Evolutionary conservation across 139 green algal species (phyloP), one percentile per base, ranked within the genome.

Genomic region (Asterochloris erici): DNA sequence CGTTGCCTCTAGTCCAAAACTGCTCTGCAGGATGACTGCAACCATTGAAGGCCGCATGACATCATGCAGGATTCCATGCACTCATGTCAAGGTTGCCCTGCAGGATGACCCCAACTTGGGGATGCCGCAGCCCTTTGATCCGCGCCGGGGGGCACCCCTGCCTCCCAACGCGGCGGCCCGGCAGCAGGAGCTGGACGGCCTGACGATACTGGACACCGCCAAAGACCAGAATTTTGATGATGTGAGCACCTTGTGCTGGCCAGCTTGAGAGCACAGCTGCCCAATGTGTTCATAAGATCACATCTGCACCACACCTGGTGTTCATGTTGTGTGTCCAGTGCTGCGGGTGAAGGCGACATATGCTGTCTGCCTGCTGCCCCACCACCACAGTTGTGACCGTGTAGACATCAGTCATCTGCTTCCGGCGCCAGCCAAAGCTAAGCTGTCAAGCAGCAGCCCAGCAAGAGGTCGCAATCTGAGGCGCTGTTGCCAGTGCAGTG

Each of bases 211-310:
- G 15, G 88, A 95, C 79, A 91, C 86, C 12, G 82, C 85, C 26
- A 80, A 89, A 21, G 93, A 95, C 73, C 82, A 82, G 27, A 85
- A 90, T 10, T 97, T 95, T 84, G 90, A 95, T 63, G 86, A 91
- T 74, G 92, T 96, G 84, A 96, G 89, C 0, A 81, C 74, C 64
- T 87, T 94, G n/a, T 70, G 38, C 38, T 54, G 38, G 38, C 38
- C 38, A 54, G 38, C 38, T 54, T 54, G 38, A 54, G 38, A 54
- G 38, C 38, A 54, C 38, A 54, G 38, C 38, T 6, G 38, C 38
- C 38, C 38, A 54, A 54, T 6, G 4, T 54, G 38, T 54, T 54
- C 38, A 54, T 6, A 6, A 6, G 38, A 54, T 54, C 38, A 54
- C 38, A 54, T 54, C 38, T 54, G 38, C 38, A 6, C 38, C 38